Evolutionary conservation across 208 protist species (phyloP).

Genomic region (Trypanosoma mega): DNA sequence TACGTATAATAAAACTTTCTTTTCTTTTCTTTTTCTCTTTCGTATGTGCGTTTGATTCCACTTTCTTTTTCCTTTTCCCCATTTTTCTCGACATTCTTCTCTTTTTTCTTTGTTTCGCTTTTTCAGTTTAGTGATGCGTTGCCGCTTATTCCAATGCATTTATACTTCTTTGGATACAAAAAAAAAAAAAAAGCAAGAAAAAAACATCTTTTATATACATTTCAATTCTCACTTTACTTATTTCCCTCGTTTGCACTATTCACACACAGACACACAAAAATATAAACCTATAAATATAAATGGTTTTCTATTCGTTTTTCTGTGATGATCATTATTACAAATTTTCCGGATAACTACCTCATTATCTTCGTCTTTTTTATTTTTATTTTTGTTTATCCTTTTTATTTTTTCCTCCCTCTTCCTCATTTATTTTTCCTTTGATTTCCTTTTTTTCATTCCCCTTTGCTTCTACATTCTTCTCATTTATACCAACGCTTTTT

Average conservation of each 20-base stretch:
- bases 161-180: too few species aligned
- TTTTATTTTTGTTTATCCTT: background rate
- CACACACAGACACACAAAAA: background rate
- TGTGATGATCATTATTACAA: too few species aligned
- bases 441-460: slow-evolving; percentile 10
- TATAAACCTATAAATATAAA: background rate
- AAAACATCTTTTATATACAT: slow-evolving; percentile 1
- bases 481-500: background rate
- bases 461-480: background rate
- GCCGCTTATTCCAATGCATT: too few species aligned
- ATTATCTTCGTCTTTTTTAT: slow-evolving; percentile 6
- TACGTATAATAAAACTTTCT: too few species aligned
- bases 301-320: too few species aligned
- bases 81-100: too few species aligned
- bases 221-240: background rate
- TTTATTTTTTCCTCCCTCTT: background rate
- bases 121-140: too few species aligned
- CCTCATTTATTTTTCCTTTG: slow-evolving; percentile 11
- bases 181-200: background rate
- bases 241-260: background rate
- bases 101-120: too few species aligned
- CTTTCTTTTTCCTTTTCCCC: too few species aligned
- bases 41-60: too few species aligned
- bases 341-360: too few species aligned
- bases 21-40: too few species aligned